A percentile compares a stretch with the other conserved stretches of the same genome.
These are phyloP conservation scores for Chaetomiaceae sp. DNA, from an alignment of 2,329 filamentous ascomycete genomes.

Conservation along the genomic window DNA sequence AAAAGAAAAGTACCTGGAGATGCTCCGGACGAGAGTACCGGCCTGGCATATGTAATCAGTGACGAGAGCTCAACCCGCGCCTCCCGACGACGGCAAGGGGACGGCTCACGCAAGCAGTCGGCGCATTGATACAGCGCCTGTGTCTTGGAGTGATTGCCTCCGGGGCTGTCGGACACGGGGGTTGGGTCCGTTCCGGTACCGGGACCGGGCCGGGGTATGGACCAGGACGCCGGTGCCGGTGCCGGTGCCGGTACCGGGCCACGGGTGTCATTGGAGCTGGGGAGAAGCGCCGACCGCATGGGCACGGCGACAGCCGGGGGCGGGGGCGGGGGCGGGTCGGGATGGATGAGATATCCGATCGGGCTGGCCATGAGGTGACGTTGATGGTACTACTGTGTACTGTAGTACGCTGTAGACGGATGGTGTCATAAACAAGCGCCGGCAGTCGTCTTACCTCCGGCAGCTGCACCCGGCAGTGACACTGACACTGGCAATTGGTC, in stretches of 20 bases:
- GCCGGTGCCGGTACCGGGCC: conserved; percentile 6
- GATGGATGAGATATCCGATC: conserved; percentile 23
- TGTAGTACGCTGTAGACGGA: too few relatives aligned
- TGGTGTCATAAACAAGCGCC: too few relatives aligned
- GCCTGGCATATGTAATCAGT: conserved; percentile 7
- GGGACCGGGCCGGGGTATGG: too few relatives aligned
- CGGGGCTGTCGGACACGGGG: conserved; percentile 4
- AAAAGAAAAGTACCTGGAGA: conserved; percentile 34
- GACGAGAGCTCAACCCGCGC: not conserved
- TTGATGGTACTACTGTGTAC: too few relatives aligned
- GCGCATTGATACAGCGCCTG: conserved; percentile 41
- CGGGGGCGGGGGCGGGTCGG: conserved; percentile 9
- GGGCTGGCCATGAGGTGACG: conserved; percentile 23
- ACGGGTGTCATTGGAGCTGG: not conserved
- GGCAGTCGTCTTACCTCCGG: too few relatives aligned
- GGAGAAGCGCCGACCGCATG: not conserved
- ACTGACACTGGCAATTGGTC: too few relatives aligned
- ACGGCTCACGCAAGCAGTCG: conserved; percentile 39
- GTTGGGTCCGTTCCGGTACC: conserved; percentile 11
- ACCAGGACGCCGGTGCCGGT: conserved; percentile 1
- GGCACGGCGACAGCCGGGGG: not conserved
- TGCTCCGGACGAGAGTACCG: conserved; percentile 49
- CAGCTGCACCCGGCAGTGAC: too few relatives aligned
- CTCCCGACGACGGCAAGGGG: not conserved
- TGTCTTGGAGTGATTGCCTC: conserved; percentile 24